Evolutionary conservation across 2,329 filamentous ascomycete genomes (phyloP).

Genomic region (Trichoderma pleuroti): DNA sequence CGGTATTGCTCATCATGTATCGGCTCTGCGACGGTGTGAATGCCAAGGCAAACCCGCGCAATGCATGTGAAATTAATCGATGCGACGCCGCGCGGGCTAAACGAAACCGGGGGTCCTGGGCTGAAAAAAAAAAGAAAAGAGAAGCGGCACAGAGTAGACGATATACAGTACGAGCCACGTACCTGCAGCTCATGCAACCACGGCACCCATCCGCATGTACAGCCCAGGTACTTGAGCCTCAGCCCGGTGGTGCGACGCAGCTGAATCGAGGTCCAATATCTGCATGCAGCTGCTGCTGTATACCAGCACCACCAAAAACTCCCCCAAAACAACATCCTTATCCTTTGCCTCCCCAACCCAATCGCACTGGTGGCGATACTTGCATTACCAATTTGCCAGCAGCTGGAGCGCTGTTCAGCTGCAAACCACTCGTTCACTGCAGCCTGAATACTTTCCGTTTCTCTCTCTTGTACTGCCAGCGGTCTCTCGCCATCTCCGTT

Average conservation of each 20-base stretch:
- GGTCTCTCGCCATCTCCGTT: too few species aligned
- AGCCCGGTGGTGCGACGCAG: neutral
- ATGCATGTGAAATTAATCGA: neutral
- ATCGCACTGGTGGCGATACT: neutral
- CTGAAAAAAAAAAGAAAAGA: neutral
- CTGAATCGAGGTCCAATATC: neutral
- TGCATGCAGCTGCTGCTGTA: neutral
- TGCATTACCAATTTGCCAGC: neutral
- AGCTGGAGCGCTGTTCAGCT: neutral
- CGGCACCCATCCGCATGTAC: neutral
- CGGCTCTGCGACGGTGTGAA: neutral
- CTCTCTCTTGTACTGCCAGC: neutral
- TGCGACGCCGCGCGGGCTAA: neutral
- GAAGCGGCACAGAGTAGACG: neutral
- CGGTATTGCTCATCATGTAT: neutral
- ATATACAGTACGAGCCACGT: neutral
- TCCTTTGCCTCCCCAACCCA: neutral
- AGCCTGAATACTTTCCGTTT: neutral
- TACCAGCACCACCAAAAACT: neutral
- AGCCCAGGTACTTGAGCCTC: neutral
- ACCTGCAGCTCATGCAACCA: neutral
- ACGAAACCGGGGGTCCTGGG: neutral
- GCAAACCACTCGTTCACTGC: neutral
- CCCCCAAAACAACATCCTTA: neutral
- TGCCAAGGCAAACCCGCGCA: neutral